Conservation (phyloP, 306 rosid species). For the Begonia fuchsioides region DNA sequence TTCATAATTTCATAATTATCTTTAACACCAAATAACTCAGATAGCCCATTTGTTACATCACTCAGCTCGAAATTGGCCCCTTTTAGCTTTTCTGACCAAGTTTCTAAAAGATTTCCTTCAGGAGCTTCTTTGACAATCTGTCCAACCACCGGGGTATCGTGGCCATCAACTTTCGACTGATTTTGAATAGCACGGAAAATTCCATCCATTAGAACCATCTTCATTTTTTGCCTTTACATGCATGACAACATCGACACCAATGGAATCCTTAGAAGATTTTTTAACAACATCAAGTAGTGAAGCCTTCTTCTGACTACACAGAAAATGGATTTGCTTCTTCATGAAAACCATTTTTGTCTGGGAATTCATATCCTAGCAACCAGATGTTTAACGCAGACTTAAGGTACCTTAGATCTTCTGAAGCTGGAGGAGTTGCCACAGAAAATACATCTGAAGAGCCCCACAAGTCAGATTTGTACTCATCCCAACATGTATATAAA, state of each 20-base stretch:
- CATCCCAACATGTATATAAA: slow-evolving; percentile 58
- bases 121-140: slow-evolving; percentile 69
- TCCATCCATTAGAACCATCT: slow-evolving; percentile 70
- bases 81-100: slow-evolving; percentile 64
- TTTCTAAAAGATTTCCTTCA: slow-evolving; percentile 68
- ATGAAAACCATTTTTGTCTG: slow-evolving; percentile 81
- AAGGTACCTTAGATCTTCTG: slow-evolving; percentile 82
- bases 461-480: slow-evolving; percentile 52
- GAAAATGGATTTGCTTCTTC: slow-evolving; percentile 64
- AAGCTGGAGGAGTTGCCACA: slow-evolving; percentile 62
- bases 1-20: slow-evolving; percentile 54
- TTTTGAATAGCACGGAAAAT: slow-evolving; percentile 45
- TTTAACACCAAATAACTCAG: slow-evolving; percentile 51
- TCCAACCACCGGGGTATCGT: slow-evolving; percentile 46
- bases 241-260: slow-evolving; percentile 61
- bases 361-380: slow-evolving; percentile 87
- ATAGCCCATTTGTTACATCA: slow-evolving; percentile 72
- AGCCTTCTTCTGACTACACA: slow-evolving; percentile 81
- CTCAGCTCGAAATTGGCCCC: slow-evolving; percentile 29
- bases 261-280: slow-evolving; percentile 50
- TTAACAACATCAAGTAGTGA: slow-evolving; percentile 62
- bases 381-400: slow-evolving; percentile 79
- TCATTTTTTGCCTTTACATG: slow-evolving; percentile 70
- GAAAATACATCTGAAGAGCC: slow-evolving; percentile 59
- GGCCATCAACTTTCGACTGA: slow-evolving; percentile 45